Evolutionary conservation across 805 yeast genomes (phyloP).

Genomic region (Cyberlindnera meyerae): DNA sequence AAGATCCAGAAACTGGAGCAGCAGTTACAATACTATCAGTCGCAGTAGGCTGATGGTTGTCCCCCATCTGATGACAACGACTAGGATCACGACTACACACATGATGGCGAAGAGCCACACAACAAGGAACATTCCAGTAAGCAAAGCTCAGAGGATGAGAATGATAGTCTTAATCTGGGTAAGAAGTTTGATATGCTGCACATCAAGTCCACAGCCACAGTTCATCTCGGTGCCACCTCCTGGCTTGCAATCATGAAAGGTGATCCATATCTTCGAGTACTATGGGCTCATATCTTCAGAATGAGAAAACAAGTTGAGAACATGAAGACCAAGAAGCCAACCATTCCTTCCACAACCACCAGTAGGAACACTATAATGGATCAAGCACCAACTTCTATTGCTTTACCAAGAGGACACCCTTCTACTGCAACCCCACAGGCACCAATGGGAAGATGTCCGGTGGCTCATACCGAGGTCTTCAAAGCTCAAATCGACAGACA

Average conservation of each 20-base stretch:
- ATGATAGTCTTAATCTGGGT: conserved; percentile 31
- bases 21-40: conserved; percentile 12
- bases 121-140: conserved; percentile 1
- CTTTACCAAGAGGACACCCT: not conserved
- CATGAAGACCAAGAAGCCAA: conserved; percentile 14
- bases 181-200: conserved; percentile 42
- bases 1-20: conserved; percentile 46
- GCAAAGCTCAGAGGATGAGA: conserved; percentile 2
- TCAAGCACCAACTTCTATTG: conserved; percentile 1
- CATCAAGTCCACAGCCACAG: conserved; percentile 37
- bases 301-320: conserved; percentile 34
- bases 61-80: not conserved
- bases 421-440: not conserved
- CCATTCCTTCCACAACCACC: no score
- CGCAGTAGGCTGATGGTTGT: no score
- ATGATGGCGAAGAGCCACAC: not conserved
- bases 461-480: conserved; percentile 17
- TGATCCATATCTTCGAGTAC: conserved; percentile 49
- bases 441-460: conserved; percentile 25
- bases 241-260: conserved; percentile 58
- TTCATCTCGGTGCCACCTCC: conserved; percentile 47
- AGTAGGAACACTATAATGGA: no score
- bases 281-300: conserved; percentile 47
- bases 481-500: not conserved
- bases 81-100: not conserved